Percentiles rank a stretch among this genome's conserved stretches.
phyloP scores from a whole-genome alignment of 345 rosid species.

The Dovyalis caffra region DNA sequence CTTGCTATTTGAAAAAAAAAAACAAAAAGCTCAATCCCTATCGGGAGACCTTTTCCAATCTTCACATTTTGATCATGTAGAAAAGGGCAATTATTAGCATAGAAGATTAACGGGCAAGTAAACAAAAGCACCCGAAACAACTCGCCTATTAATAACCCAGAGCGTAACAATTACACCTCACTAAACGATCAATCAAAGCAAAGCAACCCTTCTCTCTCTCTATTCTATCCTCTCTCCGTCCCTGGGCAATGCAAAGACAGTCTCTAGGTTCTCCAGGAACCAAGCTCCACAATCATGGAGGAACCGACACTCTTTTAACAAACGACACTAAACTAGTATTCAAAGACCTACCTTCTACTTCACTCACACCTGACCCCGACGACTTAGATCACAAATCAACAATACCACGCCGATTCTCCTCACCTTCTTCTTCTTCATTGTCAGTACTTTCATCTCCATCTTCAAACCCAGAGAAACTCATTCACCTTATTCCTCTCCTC shows the following conservation, averaged over 20 bases:
- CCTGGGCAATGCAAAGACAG: conserved; percentile 75
- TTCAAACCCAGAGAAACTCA: conserved; percentile 51
- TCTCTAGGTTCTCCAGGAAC: conserved; percentile 79
- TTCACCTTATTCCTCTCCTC: conserved; percentile 87
- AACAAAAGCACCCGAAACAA: not conserved
- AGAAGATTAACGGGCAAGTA: not conserved
- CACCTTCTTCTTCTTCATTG: conserved; percentile 18
- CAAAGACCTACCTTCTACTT: conserved; percentile 21
- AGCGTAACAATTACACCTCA: not conserved
- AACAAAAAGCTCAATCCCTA: too few species aligned
- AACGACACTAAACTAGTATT: conserved; percentile 18
- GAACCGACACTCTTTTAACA: conserved; percentile 23
- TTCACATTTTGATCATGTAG: too few species aligned
- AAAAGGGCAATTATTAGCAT: not conserved
- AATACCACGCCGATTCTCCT: conserved; percentile 52
- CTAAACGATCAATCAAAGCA: not conserved
- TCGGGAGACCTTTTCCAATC: too few species aligned
- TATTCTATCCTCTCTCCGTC: conserved; percentile 15
- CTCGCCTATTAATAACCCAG: not conserved
- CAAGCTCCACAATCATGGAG: conserved; percentile 68
- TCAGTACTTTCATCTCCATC: conserved; percentile 23
- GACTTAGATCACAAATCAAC: conserved; percentile 50
- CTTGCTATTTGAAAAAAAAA: too few species aligned
- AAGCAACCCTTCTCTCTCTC: conserved; percentile 12
- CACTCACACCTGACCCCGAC: conserved; percentile 31